Evolutionary conservation across 495 filamentous ascomycete species (phyloP), one percentile per base, ranked within the genome.

Genomic region (Cercophora scortea): DNA sequence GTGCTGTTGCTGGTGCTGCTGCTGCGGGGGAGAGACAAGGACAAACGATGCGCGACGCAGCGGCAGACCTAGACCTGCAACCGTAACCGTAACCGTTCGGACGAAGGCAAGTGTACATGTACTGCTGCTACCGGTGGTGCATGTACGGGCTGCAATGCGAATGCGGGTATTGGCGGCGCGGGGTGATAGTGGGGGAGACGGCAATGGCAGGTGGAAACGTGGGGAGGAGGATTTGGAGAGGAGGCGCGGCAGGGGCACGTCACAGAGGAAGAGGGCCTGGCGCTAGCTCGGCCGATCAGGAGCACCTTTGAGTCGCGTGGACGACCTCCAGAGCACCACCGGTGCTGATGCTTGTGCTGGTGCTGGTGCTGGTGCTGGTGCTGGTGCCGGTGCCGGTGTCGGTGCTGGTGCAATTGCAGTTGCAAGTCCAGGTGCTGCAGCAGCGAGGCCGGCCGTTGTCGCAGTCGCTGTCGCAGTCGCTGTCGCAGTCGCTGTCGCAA

Each of bases 241-340:
- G 19, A 51, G 40, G 32, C 2, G 40, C 35, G 52, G 53, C 33
- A 42, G 50, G 51, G 57, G 38, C 58, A 64, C 61, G 61, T 64
- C 61, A 60, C 62, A 45, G 45, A 62, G 50, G 61, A 62, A 45
- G 45, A 62, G 50, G 61, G 64, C 61, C 47, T 58, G 60, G 45
- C 61, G 56, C 61, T 63, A 64, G 61, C 61, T 64, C 42, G 25
- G 41, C 35, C 32, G 47, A 32, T 49, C 45, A 36, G 42, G 49
- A 36, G 45, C 32, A 11, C 51, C 50, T 47, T 56, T 54, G 36
- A 43, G 52, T 33, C 49, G 47, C 13, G 50, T 43, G 32, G 45
- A 35, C 45, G 52, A 50, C 18, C 44, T 25, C 25, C 25, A 12
- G 34, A 17, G 47, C 48, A 43, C 32, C 43, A 25, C 6, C 49